Evolutionary conservation across 441 rosid species (phyloP).

Genomic region (Adansonia gregorii): DNA sequence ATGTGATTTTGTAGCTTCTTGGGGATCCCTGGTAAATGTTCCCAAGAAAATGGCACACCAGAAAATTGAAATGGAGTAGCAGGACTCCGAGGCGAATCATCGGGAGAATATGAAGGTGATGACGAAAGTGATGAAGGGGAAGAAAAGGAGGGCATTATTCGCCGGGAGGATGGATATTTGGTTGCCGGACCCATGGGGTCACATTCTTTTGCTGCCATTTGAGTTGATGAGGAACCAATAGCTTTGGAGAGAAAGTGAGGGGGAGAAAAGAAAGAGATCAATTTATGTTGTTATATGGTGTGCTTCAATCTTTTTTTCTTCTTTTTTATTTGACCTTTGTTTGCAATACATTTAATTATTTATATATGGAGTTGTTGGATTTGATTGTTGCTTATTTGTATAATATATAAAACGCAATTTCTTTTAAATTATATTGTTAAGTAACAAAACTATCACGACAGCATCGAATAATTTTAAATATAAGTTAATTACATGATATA

Average conservation of each 20-base stretch:
- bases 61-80: conserved; percentile 59
- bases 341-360: not conserved
- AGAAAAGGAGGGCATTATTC: conserved; percentile 43
- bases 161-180: conserved; percentile 28
- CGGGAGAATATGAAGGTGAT: conserved; percentile 34
- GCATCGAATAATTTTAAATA: too few species aligned
- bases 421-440: too few species aligned
- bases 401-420: not conserved
- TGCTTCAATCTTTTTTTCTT: not conserved
- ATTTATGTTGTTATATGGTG: not conserved
- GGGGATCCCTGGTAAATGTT: conserved; percentile 81
- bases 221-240: conserved; percentile 36
- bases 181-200: conserved; percentile 30
- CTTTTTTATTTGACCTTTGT: not conserved
- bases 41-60: conserved; percentile 95
- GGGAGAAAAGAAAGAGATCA: not conserved
- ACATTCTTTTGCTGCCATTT: conserved; percentile 26
- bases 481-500: too few species aligned
- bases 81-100: conserved; percentile 39
- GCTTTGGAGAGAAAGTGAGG: conserved; percentile 14
- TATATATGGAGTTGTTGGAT: not conserved
- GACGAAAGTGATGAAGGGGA: conserved; percentile 53
- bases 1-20: conserved; percentile 48
- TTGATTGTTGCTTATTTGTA: not conserved
- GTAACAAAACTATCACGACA: too few species aligned